Conservation (phyloP, 1,284 basidiomycete genomes). For the Sporisorium reilianum region DNA sequence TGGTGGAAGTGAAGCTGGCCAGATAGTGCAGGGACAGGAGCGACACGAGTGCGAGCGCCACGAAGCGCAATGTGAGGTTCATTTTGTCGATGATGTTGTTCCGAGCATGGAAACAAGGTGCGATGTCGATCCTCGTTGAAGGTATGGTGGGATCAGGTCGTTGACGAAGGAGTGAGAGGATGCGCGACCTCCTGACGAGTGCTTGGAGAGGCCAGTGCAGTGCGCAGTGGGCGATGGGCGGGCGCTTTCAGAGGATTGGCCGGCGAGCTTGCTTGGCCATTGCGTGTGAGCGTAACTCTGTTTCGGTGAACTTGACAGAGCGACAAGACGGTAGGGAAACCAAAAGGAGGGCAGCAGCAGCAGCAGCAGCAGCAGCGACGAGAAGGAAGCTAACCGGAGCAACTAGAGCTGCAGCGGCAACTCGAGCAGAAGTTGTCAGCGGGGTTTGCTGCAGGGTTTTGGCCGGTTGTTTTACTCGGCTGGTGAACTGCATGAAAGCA, state of each 20-base stretch:
- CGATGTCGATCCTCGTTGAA: neutral
- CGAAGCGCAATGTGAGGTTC: constrained; percentile 28
- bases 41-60: constrained; percentile 30
- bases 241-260: neutral
- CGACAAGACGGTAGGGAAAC: too few relatives aligned
- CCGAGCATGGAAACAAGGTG: constrained; percentile 4
- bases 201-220: neutral
- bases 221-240: neutral
- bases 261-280: neutral
- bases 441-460: constrained; percentile 15
- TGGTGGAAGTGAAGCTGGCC: constrained; percentile 24
- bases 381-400: neutral
- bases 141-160: neutral
- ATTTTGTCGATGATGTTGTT: constrained; percentile 6
- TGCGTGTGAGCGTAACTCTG: neutral
- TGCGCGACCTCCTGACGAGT: neutral
- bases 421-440: neutral
- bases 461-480: constrained; percentile 4
- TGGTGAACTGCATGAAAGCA: constrained; percentile 7
- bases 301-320: neutral
- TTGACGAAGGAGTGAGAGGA: neutral
- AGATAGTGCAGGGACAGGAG: constrained; percentile 42
- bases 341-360: too few relatives aligned
- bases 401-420: neutral
- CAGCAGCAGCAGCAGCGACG: too few relatives aligned